phyloP scores from a whole-genome alignment of 495 filamentous ascomycete species.

The Aspergillus conjunctus region DNA sequence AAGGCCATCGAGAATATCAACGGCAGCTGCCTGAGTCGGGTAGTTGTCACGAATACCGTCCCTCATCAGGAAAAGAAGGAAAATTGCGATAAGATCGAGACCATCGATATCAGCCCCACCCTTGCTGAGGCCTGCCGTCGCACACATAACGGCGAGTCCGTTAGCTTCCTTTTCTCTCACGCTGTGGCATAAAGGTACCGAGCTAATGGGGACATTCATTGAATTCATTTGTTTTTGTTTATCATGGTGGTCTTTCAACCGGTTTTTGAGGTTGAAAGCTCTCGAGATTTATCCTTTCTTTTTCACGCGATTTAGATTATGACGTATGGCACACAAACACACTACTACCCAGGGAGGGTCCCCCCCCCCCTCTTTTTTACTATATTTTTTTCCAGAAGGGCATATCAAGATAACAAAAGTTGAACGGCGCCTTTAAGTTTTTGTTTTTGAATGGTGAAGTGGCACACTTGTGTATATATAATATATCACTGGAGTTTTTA shows the following conservation, averaged over 20 bases:
- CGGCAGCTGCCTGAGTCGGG: constrained; percentile 67
- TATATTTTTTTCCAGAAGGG: not conserved
- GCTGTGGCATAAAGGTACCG: constrained; percentile 51
- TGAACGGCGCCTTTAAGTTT: constrained; percentile 11
- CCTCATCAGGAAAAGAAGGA: constrained; percentile 78
- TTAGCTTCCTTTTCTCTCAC: constrained; percentile 93
- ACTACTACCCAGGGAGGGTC: constrained; percentile 2
- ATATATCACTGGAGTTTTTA: constrained; percentile 9
- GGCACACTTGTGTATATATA: constrained; percentile 14
- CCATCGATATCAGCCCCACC: constrained; percentile 93
- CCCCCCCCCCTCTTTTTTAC: constrained; percentile 1
- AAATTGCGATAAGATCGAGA: constrained; percentile 74
- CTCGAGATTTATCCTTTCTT: not conserved
- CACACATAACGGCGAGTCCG: constrained; percentile 94
- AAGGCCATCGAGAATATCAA: constrained; percentile 91
- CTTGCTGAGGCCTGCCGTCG: constrained; percentile 69
- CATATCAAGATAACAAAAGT: constrained; percentile 7
- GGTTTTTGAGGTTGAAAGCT: not conserved
- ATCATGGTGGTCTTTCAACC: not conserved
- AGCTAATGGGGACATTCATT: not conserved
- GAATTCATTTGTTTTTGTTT: not conserved
- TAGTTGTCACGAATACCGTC: constrained; percentile 98
- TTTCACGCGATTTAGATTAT: constrained; percentile 16
- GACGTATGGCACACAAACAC: constrained; percentile 11
- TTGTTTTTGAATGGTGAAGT: constrained; percentile 1